Percentiles rank a stretch among this genome's conserved stretches.
Conservation (phyloP, 2,329 filamentous ascomycete genomes). For the Colletotrichum horii region DNA sequence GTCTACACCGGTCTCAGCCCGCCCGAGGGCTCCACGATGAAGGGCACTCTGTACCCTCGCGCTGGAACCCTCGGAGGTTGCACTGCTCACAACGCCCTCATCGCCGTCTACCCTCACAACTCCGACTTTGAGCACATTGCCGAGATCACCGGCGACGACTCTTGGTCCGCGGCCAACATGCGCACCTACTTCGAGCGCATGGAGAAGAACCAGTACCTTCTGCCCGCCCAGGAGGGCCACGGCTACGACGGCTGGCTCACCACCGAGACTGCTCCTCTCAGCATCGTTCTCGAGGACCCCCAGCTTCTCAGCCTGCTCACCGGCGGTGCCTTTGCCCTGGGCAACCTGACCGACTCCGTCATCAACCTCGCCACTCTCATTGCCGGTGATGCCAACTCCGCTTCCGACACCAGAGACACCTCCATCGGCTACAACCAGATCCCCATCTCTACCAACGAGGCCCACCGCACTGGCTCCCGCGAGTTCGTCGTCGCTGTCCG, state of each 20-base stretch:
- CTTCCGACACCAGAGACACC: constrained; percentile 47
- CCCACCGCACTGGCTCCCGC: constrained; percentile 57
- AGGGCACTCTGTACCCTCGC: constrained; percentile 64
- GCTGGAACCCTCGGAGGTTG: constrained; percentile 63
- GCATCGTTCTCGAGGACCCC: constrained; percentile 54
- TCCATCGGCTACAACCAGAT: constrained; percentile 60
- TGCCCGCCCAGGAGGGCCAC: constrained; percentile 49
- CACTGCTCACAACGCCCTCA: constrained; percentile 59
- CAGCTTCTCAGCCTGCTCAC: constrained; percentile 58
- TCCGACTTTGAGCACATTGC: constrained; percentile 60
- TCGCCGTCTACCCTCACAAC: constrained; percentile 56
- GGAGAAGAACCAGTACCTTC: constrained; percentile 59
- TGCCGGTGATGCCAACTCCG: constrained; percentile 56
- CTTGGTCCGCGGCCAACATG: constrained; percentile 63
- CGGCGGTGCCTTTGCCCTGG: constrained; percentile 56
- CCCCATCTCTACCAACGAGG: constrained; percentile 58
- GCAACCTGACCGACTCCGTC: constrained; percentile 32
- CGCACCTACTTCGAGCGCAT: constrained; percentile 58
- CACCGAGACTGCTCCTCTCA: constrained; percentile 55
- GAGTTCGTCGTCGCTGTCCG: constrained; percentile 58
- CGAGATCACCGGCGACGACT: constrained; percentile 57
- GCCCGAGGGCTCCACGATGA: constrained; percentile 53
- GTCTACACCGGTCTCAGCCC: constrained; percentile 59
- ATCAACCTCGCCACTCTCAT: constrained; percentile 41
- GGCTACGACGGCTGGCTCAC: constrained; percentile 59